Base-by-base conservation (phyloP, 192 early-diverging fungal species). In the Coemansia sp. region DNA sequence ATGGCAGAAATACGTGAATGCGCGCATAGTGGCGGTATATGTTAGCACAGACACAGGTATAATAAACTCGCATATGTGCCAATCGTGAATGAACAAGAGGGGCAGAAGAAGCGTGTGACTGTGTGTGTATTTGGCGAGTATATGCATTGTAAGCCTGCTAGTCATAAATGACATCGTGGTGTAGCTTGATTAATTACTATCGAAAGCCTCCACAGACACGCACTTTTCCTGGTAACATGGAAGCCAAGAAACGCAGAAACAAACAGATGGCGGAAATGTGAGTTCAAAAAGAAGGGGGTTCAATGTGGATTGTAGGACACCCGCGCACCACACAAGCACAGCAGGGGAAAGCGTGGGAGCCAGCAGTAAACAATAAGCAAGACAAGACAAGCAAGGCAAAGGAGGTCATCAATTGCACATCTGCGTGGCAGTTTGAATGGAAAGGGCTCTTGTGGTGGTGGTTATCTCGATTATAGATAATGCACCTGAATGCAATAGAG, bases 341-440 rank as follows among this genome's bases (percentile, higher is more conserved):
- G 9, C 33, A 47, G 11, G 13, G 23, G 25, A 25, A 34, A 31
- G 52, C 6, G 52, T 54, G 52, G 52, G 52, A 54, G 14, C 15
- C 15, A 38, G 37, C 55, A 40, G 45, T 50, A 61, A 29, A 44
- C 45, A 61, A 45, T n/a, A 54, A 3, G 52, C 27, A 33, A 30
- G 30, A 4, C 14, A 54, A 31, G 30, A 8, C n/a, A 31, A 14
- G 52, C 17, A 54, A 33, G n/a, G n/a, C n/a, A n/a, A n/a, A n/a
- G 28, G 17, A 19, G 52, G 52, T 54, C 52, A 33, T 33, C 52
- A 54, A 54, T 54, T 54, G 29, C 29, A n/a, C 29, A 25, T 5
- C 52, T 54, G 52, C 9, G 30, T 30, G 52, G 52, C 52, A 54
- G 52, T 6, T 54, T 20, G 29, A 54, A 13, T 50, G 47, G 29